A percentile compares a stretch with the other conserved stretches of the same genome.
These are phyloP conservation scores for Lagenidium sp. DNA, from an alignment of 352 stramenopile genomes.

Conservation along the genomic window DNA sequence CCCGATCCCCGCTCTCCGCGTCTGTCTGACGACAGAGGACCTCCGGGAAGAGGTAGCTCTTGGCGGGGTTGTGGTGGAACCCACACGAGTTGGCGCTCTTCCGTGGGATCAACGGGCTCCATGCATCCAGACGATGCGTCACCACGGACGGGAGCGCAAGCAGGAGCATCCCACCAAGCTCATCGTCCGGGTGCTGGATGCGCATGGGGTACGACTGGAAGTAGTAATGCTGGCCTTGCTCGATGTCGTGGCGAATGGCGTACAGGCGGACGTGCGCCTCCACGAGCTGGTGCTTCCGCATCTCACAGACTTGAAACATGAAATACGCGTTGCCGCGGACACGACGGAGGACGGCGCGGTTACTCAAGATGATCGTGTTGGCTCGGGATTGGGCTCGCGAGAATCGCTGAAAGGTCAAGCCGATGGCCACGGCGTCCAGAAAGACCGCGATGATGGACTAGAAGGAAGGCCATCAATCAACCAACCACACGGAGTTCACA, in stretches of 20 bases:
- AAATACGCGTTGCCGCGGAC: constrained; percentile 90
- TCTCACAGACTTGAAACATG: constrained; percentile 88
- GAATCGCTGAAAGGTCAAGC: constrained; percentile 93
- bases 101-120: constrained; percentile 84
- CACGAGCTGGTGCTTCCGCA: constrained; percentile 93
- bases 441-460: constrained; percentile 89
- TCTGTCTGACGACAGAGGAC: constrained; percentile 46
- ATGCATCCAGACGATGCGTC: constrained; percentile 90
- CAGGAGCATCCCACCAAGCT: constrained; percentile 85
- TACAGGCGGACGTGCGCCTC: constrained; percentile 93
- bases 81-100: constrained; percentile 32
- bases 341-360: constrained; percentile 85
- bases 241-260: constrained; percentile 77
- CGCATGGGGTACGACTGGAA: constrained; percentile 92
- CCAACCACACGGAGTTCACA: no score
- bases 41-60: constrained; percentile 62
- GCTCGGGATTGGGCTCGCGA: constrained; percentile 85
- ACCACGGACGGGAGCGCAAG: constrained; percentile 88
- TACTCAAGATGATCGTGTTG: constrained; percentile 92
- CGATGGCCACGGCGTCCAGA: constrained; percentile 91
- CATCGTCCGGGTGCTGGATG: constrained; percentile 91
- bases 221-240: constrained; percentile 66
- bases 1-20: constrained; percentile 51
- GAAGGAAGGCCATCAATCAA: no score
- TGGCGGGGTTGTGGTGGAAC: constrained; percentile 55